phyloP scores from a whole-genome alignment of 1,284 basidiomycete genomes.

The Leccinum angustisporum region DNA sequence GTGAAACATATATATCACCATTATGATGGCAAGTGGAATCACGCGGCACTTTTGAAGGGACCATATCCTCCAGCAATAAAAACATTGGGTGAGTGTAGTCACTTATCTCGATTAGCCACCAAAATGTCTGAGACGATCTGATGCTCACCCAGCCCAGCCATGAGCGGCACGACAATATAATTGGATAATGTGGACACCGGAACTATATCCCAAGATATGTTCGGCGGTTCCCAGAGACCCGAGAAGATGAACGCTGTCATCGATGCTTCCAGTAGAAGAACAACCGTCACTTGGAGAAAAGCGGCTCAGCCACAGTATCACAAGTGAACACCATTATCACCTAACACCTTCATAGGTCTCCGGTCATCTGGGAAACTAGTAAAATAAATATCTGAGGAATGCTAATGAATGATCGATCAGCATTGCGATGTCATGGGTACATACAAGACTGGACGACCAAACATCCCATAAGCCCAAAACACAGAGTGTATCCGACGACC shows the following conservation, averaged over 20 bases:
- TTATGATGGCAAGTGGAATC: not conserved
- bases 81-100: slow-evolving; percentile 20
- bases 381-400: slow-evolving; percentile 8
- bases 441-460: not conserved
- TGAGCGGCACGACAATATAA: not conserved
- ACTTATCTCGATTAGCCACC: slow-evolving; percentile 13
- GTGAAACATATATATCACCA: slow-evolving; percentile 1
- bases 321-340: not conserved
- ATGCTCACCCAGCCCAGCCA: slow-evolving; percentile 19
- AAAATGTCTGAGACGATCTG: not conserved
- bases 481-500: not conserved
- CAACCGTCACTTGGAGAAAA: slow-evolving; percentile 6
- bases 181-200: too few species aligned
- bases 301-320: not conserved
- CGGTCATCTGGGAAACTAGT: slow-evolving; percentile 5
- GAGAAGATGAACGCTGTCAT: slow-evolving; percentile 17
- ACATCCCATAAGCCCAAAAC: not conserved
- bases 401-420: not conserved
- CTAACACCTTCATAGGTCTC: slow-evolving; percentile 4
- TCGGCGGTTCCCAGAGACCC: slow-evolving; percentile 11
- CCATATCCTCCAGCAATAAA: not conserved
- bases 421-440: not conserved
- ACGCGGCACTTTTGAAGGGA: not conserved
- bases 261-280: slow-evolving; percentile 19
- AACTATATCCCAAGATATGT: too few species aligned